Conservation (phyloP, 768 basidiomycete genomes). For the Boletus patriciae region DNA sequence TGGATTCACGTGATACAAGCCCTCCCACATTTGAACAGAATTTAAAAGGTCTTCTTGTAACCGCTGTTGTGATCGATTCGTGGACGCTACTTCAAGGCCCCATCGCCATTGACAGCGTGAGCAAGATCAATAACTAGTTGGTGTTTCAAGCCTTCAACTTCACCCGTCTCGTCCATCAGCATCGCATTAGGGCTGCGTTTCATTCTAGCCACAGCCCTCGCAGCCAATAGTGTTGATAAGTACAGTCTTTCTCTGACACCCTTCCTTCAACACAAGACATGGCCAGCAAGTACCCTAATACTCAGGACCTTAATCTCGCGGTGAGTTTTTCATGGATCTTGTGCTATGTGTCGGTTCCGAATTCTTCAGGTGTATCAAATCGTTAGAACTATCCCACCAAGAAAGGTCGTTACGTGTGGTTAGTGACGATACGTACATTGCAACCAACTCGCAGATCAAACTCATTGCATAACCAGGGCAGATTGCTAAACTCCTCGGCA, state of each 20-base stretch:
- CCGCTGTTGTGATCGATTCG: no score
- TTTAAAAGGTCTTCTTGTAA: no score
- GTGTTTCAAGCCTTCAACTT: neutral
- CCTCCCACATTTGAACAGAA: no score
- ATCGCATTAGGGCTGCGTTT: no score
- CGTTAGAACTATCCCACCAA: conserved; percentile 60
- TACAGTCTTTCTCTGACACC: no score
- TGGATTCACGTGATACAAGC: no score
- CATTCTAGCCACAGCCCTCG: neutral
- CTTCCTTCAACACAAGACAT: neutral
- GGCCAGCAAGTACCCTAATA: neutral
- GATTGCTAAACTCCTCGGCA: conserved; percentile 71
- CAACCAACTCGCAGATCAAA: neutral
- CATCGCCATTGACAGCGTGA: neutral
- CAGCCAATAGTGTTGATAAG: no score
- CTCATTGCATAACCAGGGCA: conserved; percentile 39
- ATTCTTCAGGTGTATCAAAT: conserved; percentile 60
- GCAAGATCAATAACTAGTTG: neutral
- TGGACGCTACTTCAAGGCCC: no score
- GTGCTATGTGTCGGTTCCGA: neutral
- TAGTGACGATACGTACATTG: neutral
- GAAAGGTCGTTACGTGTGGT: conserved; percentile 67
- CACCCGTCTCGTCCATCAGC: no score
- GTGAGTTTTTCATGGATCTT: neutral
- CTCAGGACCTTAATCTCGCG: conserved; percentile 16